A percentile compares a stretch with the other conserved stretches of the same genome.
These are phyloP conservation scores for Carallia brachiata DNA, from an alignment of 345 rosid species.

Conservation along the genomic window DNA sequence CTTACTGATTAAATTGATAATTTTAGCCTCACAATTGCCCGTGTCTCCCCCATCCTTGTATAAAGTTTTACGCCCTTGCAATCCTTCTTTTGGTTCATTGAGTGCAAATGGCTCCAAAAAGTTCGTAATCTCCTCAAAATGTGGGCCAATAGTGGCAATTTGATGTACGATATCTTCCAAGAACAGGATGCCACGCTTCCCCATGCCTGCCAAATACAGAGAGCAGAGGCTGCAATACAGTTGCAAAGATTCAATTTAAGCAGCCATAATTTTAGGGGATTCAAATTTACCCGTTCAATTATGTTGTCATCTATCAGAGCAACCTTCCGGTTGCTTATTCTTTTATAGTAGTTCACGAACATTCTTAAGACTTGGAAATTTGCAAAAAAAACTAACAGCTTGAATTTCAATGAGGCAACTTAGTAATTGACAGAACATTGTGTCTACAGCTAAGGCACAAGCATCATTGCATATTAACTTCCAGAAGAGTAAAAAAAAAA, in stretches of 20 bases:
- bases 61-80: slow-evolving; percentile 53
- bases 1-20: slow-evolving; percentile 63
- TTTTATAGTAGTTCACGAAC: slow-evolving; percentile 72
- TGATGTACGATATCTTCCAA: slow-evolving; percentile 80
- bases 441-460: background rate
- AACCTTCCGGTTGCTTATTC: slow-evolving; percentile 48
- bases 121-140: slow-evolving; percentile 64
- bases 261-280: background rate
- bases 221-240: too few species aligned
- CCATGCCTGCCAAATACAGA: too few species aligned
- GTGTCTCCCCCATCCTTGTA: slow-evolving; percentile 79
- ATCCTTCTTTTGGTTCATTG: slow-evolving; percentile 56
- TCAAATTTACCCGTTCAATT: slow-evolving; percentile 66
- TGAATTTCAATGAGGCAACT: background rate
- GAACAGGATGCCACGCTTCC: slow-evolving; percentile 59
- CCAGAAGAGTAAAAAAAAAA: background rate
- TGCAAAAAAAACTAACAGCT: slow-evolving; percentile 23
- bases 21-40: slow-evolving; percentile 68
- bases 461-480: background rate
- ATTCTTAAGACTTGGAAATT: slow-evolving; percentile 71
- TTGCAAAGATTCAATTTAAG: background rate
- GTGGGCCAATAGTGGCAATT: slow-evolving; percentile 66
- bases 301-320: slow-evolving; percentile 81
- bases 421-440: background rate
- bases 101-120: slow-evolving; percentile 75